Percentiles rank a stretch among this genome's conserved stretches.
Evolutionary conservation across 2,329 filamentous ascomycete species (phyloP).

Genomic region (Lithohypha guttulata): DNA sequence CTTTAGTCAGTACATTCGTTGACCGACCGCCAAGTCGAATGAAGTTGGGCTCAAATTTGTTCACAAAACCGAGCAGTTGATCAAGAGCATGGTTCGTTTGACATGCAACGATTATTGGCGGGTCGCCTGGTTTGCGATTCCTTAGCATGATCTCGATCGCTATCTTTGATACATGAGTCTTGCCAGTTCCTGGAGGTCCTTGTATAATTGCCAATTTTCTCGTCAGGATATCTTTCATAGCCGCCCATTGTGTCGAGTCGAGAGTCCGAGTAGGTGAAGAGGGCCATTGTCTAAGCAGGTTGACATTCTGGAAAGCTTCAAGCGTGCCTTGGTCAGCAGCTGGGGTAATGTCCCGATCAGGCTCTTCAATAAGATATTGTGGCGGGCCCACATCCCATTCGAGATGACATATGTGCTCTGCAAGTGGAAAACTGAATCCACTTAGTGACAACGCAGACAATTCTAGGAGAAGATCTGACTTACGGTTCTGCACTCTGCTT

Average conservation of each 20-base stretch:
- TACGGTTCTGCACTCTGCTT: conserved; percentile 45
- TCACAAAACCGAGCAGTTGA: conserved; percentile 59
- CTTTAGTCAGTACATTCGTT: conserved; percentile 53
- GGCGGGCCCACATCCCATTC: conserved; percentile 37
- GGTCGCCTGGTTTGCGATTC: conserved; percentile 45
- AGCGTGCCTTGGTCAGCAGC: conserved; percentile 29
- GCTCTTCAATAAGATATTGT: conserved; percentile 40
- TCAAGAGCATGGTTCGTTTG: conserved; percentile 89
- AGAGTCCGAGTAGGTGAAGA: conserved; percentile 37
- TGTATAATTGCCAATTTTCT: conserved; percentile 67
- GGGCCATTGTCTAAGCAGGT: conserved; percentile 49
- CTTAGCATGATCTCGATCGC: conserved; percentile 56
- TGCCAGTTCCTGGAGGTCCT: conserved; percentile 69
- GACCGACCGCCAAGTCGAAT: conserved; percentile 60
- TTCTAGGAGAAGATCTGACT: conserved; percentile 10
- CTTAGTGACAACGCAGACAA: conserved; percentile 9
- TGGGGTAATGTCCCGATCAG: conserved; percentile 38
- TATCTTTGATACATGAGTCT: conserved; percentile 70
- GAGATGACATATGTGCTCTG: conserved; percentile 33
- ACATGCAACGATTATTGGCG: conserved; percentile 67
- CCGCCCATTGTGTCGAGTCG: conserved; percentile 60
- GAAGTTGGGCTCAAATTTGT: conserved; percentile 51
- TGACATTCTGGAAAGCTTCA: conserved; percentile 35
- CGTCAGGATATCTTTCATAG: conserved; percentile 59
- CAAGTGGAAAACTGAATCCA: conserved; percentile 37